Evolutionary conservation across 768 basidiomycete genomes (phyloP).

Genomic region (Clitopilus hobsonii): DNA sequence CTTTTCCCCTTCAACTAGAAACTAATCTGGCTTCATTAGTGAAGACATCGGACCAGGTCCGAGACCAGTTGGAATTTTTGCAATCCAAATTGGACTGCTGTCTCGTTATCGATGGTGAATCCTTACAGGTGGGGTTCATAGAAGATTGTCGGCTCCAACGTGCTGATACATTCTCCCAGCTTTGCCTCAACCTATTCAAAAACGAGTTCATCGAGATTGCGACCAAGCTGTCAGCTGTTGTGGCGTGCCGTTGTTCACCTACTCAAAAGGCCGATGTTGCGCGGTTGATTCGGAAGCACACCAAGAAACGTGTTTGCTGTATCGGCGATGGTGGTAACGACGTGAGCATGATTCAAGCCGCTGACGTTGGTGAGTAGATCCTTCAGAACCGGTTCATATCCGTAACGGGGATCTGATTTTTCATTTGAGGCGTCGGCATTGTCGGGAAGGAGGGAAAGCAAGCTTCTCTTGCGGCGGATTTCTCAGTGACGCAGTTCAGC

Average conservation of each 20-base stretch:
- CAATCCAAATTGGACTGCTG: constrained; percentile 96
- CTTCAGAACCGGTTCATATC: not conserved
- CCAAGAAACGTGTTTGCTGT: constrained; percentile 95
- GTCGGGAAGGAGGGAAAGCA: constrained; percentile 99
- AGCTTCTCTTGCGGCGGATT: constrained; percentile 98
- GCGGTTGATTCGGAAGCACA: constrained; percentile 82
- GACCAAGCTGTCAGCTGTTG: constrained; percentile 93
- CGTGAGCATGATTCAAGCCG: constrained; percentile 99
- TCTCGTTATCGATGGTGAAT: constrained; percentile 97
- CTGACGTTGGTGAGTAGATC: constrained; percentile 81
- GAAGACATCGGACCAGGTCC: constrained; percentile 74
- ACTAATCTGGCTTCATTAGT: constrained; percentile 42
- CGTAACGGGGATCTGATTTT: constrained; percentile 1
- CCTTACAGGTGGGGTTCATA: constrained; percentile 63
- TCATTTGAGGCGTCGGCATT: constrained; percentile 78
- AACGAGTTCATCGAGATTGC: constrained; percentile 95
- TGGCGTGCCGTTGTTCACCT: constrained; percentile 96
- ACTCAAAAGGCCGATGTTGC: constrained; percentile 99
- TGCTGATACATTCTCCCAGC: constrained; percentile 36
- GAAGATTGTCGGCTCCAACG: not conserved
- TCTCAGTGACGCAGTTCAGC: constrained; percentile 96
- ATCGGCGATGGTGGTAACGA: constrained; percentile 99
- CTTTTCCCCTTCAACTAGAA: constrained; percentile 1
- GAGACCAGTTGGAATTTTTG: constrained; percentile 88
- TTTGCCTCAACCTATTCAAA: constrained; percentile 86